Conservation (phyloP, 176 grass and related monocot genomes). For the Stipa capillata region DNA sequence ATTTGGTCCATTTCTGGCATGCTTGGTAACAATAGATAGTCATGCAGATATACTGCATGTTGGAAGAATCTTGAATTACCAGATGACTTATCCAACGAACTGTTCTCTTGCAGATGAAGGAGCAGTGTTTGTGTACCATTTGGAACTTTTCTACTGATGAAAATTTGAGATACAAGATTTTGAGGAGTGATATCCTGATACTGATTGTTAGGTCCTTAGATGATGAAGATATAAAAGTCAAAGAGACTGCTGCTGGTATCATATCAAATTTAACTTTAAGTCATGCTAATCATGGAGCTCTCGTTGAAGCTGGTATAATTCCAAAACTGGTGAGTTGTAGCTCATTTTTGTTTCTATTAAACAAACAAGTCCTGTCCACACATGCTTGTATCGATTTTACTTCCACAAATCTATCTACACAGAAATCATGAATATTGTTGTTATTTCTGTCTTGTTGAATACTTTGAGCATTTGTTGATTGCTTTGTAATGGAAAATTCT, state of each 20-base stretch:
- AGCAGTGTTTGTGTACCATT: conserved; percentile 53
- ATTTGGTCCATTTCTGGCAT: neutral
- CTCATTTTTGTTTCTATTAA: neutral
- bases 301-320: conserved; percentile 58
- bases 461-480: neutral
- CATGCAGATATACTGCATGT: neutral
- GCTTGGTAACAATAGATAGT: neutral
- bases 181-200: conserved; percentile 36
- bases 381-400: neutral
- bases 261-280: conserved; percentile 59
- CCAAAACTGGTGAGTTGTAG: conserved; percentile 52
- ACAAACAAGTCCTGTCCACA: neutral
- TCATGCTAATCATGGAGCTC: conserved; percentile 28
- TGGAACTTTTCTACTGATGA: conserved; percentile 74
- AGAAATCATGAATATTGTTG: neutral
- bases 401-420: neutral
- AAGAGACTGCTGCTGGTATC: conserved; percentile 58
- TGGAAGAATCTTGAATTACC: neutral
- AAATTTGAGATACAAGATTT: conserved; percentile 42
- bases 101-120: conserved; percentile 41
- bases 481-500: neutral
- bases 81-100: conserved; percentile 7
- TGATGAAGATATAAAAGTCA: conserved; percentile 60
- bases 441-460: neutral
- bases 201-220: conserved; percentile 45